Percentiles rank a stretch among this genome's conserved stretches.
Conservation (phyloP, 1,284 basidiomycete genomes). For the Testicularia cyperi region DNA sequence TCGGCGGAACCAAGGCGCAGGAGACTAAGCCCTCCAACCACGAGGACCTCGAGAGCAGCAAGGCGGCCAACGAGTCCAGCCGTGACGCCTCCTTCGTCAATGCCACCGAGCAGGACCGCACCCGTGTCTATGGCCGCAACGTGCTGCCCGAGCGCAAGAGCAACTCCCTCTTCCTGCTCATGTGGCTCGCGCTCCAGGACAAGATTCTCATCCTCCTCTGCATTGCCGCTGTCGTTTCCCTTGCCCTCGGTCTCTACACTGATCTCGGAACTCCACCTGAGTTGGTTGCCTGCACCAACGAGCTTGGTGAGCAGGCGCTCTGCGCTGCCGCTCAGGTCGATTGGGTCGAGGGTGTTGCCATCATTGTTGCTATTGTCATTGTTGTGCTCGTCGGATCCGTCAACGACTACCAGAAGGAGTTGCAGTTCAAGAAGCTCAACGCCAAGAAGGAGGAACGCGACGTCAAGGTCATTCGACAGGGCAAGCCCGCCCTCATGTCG, state of each 20-base stretch:
- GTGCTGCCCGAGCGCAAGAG: conserved; percentile 74
- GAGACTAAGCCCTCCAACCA: conserved; percentile 7
- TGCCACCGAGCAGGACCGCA: conserved; percentile 41
- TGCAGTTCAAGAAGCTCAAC: conserved; percentile 87
- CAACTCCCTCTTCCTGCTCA: conserved; percentile 79
- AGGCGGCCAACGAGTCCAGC: conserved; percentile 2
- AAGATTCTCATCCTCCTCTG: conserved; percentile 88
- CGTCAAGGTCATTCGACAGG: conserved; percentile 86
- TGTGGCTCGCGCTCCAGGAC: conserved; percentile 94
- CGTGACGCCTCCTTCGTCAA: conserved; percentile 28
- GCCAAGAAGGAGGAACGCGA: conserved; percentile 93
- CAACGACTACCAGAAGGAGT: conserved; percentile 96
- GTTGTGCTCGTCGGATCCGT: conserved; percentile 71
- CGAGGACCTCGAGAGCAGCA: conserved; percentile 17
- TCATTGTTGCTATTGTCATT: conserved; percentile 78
- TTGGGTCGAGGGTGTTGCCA: conserved; percentile 98
- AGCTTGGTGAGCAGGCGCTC: conserved; percentile 40
- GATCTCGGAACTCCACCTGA: conserved; percentile 76
- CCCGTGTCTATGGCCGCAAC: conserved; percentile 76
- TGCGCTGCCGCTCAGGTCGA: conserved; percentile 65
- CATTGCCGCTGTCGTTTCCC: conserved; percentile 85
- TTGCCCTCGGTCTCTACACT: conserved; percentile 91
- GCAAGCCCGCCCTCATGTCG: conserved; percentile 78
- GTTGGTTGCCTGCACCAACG: conserved; percentile 62
- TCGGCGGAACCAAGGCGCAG: conserved; percentile 31